Conservation (phyloP, 192 early-diverging fungal genomes). For the Coemansia sp. region DNA sequence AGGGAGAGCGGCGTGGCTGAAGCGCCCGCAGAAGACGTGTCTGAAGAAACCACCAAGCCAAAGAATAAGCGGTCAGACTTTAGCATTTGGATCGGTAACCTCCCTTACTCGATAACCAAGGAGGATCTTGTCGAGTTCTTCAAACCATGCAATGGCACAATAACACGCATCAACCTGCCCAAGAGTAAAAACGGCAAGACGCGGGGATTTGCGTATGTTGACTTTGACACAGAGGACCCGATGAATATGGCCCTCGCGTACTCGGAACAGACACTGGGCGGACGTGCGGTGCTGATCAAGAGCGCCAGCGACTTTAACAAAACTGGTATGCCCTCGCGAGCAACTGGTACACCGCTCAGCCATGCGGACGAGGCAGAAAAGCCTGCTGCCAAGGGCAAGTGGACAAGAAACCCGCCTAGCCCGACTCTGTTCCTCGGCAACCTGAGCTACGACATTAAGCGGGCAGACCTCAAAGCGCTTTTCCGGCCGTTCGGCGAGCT, state of each 20-base stretch:
- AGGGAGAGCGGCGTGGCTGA: not conserved
- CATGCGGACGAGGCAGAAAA: conserved; percentile 1
- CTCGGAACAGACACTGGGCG: conserved; percentile 61
- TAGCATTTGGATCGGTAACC: conserved; percentile 73
- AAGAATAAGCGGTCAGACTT: conserved; percentile 59
- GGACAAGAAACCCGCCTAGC: conserved; percentile 59
- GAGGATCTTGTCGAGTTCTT: conserved; percentile 62
- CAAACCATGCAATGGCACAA: conserved; percentile 38
- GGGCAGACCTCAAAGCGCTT: conserved; percentile 52
- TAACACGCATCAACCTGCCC: conserved; percentile 48
- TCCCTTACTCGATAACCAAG: conserved; percentile 60
- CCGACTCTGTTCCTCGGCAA: conserved; percentile 72
- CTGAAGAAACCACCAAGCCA: conserved; percentile 12
- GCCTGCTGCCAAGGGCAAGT: conserved; percentile 37
- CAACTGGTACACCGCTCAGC: not conserved
- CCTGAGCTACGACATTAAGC: conserved; percentile 60
- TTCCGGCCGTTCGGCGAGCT: conserved; percentile 67
- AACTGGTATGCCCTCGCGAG: conserved; percentile 55
- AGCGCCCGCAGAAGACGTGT: not conserved
- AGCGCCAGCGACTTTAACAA: conserved; percentile 62
- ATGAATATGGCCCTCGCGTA: conserved; percentile 60
- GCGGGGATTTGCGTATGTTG: conserved; percentile 70
- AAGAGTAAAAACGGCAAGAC: conserved; percentile 37
- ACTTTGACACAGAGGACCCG: conserved; percentile 60
- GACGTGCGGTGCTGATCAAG: conserved; percentile 68